phyloP scores from a whole-genome alignment of 2,329 filamentous ascomycete genomes.

The Colletotrichum tropicale region DNA sequence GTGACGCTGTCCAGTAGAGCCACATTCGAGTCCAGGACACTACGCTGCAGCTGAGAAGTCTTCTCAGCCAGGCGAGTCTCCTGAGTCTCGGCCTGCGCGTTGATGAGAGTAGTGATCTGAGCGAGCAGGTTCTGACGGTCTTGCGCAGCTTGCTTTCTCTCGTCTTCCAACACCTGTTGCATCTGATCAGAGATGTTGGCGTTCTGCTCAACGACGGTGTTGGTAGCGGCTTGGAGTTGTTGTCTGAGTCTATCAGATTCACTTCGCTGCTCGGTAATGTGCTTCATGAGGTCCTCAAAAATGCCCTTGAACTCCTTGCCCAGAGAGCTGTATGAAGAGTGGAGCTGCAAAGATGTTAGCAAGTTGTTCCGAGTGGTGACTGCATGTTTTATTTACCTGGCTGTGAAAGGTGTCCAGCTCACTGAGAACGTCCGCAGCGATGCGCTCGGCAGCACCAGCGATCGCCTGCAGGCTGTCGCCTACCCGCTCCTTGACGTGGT shows the following conservation, averaged over 20 bases:
- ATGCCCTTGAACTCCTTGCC: slow-evolving; percentile 85
- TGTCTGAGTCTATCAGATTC: slow-evolving; percentile 76
- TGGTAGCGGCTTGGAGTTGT: slow-evolving; percentile 74
- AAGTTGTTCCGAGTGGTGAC: accelerated
- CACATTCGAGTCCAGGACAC: slow-evolving; percentile 68
- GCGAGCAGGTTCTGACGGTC: slow-evolving; percentile 77
- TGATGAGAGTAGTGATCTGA: slow-evolving; percentile 81
- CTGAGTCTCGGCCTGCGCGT: slow-evolving; percentile 74
- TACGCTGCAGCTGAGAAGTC: slow-evolving; percentile 66
- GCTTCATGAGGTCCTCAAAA: slow-evolving; percentile 80
- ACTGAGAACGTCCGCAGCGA: slow-evolving; percentile 85
- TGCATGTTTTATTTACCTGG: slow-evolving; percentile 54
- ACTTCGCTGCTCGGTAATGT: slow-evolving; percentile 75
- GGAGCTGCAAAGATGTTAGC: slow-evolving; percentile 58
- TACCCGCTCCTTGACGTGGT: slow-evolving; percentile 86
- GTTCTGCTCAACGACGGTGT: slow-evolving; percentile 71
- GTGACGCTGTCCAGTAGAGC: slow-evolving; percentile 68
- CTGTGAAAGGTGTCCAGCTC: slow-evolving; percentile 86
- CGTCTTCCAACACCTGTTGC: slow-evolving; percentile 74
- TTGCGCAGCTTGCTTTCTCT: slow-evolving; percentile 72
- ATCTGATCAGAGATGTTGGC: slow-evolving; percentile 69
- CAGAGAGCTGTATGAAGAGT: slow-evolving; percentile 81
- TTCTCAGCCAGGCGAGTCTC: slow-evolving; percentile 71
- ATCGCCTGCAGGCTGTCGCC: slow-evolving; percentile 84
- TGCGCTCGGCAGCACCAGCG: slow-evolving; percentile 82